phyloP scores from a whole-genome alignment of 2,329 filamentous ascomycete genomes.

The Alternaria triticina region DNA sequence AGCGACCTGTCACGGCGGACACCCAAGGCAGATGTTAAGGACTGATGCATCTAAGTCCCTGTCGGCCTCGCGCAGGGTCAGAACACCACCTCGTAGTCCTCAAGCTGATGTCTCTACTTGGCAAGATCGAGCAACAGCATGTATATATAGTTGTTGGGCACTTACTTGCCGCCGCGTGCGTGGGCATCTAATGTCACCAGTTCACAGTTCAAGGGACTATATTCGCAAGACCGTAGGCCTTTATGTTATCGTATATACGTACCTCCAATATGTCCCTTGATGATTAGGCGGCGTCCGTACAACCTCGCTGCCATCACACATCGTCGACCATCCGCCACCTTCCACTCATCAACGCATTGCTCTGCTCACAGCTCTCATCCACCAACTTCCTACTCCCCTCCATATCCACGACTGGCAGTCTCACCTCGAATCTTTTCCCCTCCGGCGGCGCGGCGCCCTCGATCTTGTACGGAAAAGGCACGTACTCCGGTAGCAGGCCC shows the following conservation, averaged over 20 bases:
- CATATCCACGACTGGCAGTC: conserved; percentile 64
- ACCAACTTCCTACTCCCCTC: conserved; percentile 61
- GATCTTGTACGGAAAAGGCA: conserved; percentile 61
- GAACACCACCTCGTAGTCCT: too few species aligned
- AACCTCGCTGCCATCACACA: conserved; percentile 8
- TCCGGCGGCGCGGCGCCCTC: conserved; percentile 39
- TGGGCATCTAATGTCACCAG: too few species aligned
- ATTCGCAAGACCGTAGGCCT: not conserved
- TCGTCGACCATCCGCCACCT: conserved; percentile 38
- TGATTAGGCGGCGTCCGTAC: rapidly evolving
- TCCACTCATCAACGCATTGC: conserved; percentile 63
- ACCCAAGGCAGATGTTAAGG: too few species aligned
- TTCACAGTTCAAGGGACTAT: too few species aligned
- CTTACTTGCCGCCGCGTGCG: too few species aligned
- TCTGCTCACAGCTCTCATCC: conserved; percentile 56
- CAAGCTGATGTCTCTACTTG: too few species aligned
- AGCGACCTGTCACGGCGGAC: not conserved
- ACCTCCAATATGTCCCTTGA: not conserved
- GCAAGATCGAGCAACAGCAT: too few species aligned
- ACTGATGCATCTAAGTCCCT: too few species aligned
- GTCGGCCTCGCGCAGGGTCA: too few species aligned
- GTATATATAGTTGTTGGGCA: too few species aligned
- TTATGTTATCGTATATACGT: not conserved
- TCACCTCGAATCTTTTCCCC: conserved; percentile 62
- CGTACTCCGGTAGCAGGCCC: conserved; percentile 68